Conservation (phyloP, 441 rosid species). For the Iberis amara region DNA sequence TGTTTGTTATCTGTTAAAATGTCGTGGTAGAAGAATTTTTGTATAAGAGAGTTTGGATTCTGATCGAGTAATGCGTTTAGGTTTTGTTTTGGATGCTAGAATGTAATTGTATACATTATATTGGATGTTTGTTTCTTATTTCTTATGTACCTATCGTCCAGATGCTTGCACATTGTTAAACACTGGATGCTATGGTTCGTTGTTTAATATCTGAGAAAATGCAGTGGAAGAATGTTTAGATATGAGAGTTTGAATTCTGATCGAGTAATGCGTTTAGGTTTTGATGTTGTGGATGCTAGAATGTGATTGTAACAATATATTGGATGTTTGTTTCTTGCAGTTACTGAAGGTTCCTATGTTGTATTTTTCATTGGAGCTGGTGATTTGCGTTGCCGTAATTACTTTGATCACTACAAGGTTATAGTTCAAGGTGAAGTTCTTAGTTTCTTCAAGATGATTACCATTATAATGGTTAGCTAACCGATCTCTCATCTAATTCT, state of each 20-base stretch:
- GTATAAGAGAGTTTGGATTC: constrained; percentile 2
- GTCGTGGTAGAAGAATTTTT: background rate
- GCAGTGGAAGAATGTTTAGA: background rate
- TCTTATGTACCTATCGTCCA: too few relatives aligned
- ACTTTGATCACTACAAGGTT: constrained; percentile 55
- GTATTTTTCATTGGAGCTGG: constrained; percentile 62
- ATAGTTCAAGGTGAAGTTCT: constrained; percentile 65
- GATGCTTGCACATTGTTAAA: too few relatives aligned
- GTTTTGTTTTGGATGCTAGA: constrained; percentile 1
- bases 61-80: constrained; percentile 11
- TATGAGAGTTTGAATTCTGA: constrained; percentile 13
- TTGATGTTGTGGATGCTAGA: constrained; percentile 6
- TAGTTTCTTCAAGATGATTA: background rate
- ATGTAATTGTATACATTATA: constrained; percentile 21
- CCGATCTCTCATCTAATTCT: background rate
- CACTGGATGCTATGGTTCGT: too few relatives aligned
- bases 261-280: background rate
- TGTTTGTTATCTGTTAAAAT: constrained; percentile 22
- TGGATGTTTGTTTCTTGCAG: constrained; percentile 36
- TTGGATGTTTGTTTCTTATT: constrained; percentile 2
- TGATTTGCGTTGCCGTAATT: constrained; percentile 42
- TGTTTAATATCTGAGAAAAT: constrained; percentile 23
- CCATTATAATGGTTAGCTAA: background rate
- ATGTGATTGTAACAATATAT: constrained; percentile 22
- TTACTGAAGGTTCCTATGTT: constrained; percentile 55